Evolutionary conservation across 371 early-diverging fungal genomes (phyloP), one percentile per base, ranked within the genome.

Genomic region (Chytridium lagenaria): DNA sequence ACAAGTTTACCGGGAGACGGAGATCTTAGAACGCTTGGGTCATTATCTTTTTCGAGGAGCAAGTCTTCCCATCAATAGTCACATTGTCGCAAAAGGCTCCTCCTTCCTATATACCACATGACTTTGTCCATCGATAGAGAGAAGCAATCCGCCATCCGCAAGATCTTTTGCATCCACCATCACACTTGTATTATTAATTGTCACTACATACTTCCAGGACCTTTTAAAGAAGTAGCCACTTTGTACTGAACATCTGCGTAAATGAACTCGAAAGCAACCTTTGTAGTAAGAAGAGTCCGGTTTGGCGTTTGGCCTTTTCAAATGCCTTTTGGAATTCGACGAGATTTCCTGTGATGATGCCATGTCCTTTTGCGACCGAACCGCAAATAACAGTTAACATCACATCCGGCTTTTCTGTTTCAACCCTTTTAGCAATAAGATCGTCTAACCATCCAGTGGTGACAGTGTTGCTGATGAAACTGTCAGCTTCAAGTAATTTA

Each of bases 1-100:
- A 97, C 95, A 50, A 99, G 90, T 83, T 99, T 97, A 71, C 99
- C 99, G n/a, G 98, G 95, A 31, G 95, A 95, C 67, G 97, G 96
- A 55, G 93, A 90, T 69, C 96, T 91, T 67, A 99, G 85, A 83
- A 95, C 92, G 39, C 97, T 95, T 55, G 97, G 97, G 80, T 99
- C 98, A 61, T 88, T 91, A 77, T 99, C 97, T 79, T 95, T 93
- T 84, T 97, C 98, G 16, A 98, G 83, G 95, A 80, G 76, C 93
- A 93, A 15, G 94, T 95, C 84, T 94, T 92, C 78, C 95, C 94
- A 74, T 96, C 95, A n/a, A 98, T 85, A 82, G 92, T 92, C 79
- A 98, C 73, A 63, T 91, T 33, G 94, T 93, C 34, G 91, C 93
- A 75, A 92, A 92, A 31, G 93, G 91, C 80, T 97, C 98, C 69